phyloP scores from a whole-genome alignment of 2,329 filamentous ascomycete genomes.

The Sporothrix protearum region DNA sequence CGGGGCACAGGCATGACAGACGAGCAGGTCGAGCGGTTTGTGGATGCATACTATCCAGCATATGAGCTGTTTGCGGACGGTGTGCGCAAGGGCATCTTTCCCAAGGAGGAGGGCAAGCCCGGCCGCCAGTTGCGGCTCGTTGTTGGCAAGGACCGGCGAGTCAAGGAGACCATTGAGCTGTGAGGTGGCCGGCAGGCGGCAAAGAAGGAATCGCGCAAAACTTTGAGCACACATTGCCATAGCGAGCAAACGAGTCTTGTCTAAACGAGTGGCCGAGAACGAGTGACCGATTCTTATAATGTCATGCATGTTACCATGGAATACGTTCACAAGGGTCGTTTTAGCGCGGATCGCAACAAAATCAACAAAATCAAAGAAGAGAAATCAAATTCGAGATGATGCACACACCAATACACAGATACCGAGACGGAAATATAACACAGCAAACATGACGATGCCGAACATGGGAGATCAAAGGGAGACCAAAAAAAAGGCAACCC shows the following conservation, averaged over 20 bases:
- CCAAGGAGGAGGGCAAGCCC: slow-evolving; percentile 43
- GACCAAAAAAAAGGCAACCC: no score
- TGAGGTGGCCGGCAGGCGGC: neutral
- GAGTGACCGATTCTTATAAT: neutral
- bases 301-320: neutral
- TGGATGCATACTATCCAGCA: slow-evolving; percentile 64
- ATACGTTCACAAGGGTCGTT: neutral
- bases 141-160: slow-evolving; percentile 57
- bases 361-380: neutral
- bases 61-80: slow-evolving; percentile 66
- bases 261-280: neutral
- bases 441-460: neutral
- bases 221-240: neutral
- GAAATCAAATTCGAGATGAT: neutral
- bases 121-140: slow-evolving; percentile 59
- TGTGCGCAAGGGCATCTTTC: slow-evolving; percentile 58
- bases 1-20: slow-evolving; percentile 78
- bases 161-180: slow-evolving; percentile 54
- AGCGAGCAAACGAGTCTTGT: neutral
- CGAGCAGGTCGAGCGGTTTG: slow-evolving; percentile 73
- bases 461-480: neutral
- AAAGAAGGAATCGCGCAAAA: neutral
- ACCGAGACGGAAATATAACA: neutral
- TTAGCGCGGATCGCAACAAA: neutral
- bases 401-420: neutral